Conservation (phyloP, 805 yeast genomes). For the Yamadazyma takamatsuzukensis region DNA sequence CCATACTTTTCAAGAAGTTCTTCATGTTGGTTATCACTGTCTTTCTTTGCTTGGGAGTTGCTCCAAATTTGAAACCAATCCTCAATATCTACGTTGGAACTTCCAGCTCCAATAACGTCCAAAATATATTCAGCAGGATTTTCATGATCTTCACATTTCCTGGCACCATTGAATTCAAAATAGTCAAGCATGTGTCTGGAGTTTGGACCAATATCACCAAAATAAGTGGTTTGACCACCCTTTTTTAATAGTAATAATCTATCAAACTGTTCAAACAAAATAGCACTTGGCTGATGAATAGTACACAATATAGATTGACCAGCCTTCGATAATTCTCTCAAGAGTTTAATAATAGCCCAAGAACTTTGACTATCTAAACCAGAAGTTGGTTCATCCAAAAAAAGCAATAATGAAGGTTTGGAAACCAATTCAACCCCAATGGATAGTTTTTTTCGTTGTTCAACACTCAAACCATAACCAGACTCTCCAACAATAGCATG, state of each 20-base stretch:
- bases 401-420: constrained; percentile 36
- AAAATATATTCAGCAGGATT: constrained; percentile 78
- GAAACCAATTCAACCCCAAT: constrained; percentile 42
- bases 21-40: constrained; percentile 54
- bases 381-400: constrained; percentile 62
- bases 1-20: constrained; percentile 46
- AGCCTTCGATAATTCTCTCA: constrained; percentile 39
- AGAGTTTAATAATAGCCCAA: constrained; percentile 50
- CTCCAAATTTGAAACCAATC: constrained; percentile 75
- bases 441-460: constrained; percentile 39
- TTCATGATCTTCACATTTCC: constrained; percentile 28
- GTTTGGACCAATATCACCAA: constrained; percentile 71
- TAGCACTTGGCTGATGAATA: constrained; percentile 51
- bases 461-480: constrained; percentile 55
- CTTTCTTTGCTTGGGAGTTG: constrained; percentile 56
- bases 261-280: constrained; percentile 35
- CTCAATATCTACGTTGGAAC: constrained; percentile 65
- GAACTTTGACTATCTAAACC: constrained; percentile 56
- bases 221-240: constrained; percentile 57
- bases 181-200: constrained; percentile 54
- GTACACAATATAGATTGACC: constrained; percentile 68
- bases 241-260: constrained; percentile 22
- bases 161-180: constrained; percentile 68
- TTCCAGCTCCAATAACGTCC: constrained; percentile 76
- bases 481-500: constrained; percentile 79